Evolutionary conservation across 1,139 yeast genomes (phyloP).

Genomic region (Debaryomycetaceae sp.): DNA sequence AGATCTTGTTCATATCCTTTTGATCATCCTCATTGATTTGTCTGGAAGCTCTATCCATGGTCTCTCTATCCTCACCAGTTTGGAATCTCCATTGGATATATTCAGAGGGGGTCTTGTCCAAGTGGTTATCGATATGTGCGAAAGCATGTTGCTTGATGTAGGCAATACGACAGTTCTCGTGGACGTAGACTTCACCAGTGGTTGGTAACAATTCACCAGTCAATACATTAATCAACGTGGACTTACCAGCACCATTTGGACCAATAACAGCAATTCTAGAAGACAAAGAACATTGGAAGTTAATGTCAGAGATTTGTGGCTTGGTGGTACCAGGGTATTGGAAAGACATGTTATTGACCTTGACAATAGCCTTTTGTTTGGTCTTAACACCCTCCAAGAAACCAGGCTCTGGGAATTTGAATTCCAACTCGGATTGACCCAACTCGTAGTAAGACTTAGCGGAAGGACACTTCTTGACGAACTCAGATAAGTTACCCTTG

Average conservation of each 20-base stretch:
- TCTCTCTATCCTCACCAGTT: conserved; percentile 99
- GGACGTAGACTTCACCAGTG: conserved; percentile 96
- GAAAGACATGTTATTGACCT: conserved; percentile 95
- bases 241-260: conserved; percentile 99
- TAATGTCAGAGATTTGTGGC: conserved; percentile 87
- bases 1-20: conserved; percentile 98
- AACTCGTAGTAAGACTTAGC: conserved; percentile 98
- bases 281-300: conserved; percentile 98
- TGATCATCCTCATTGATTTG: conserved; percentile 96
- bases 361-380: conserved; percentile 98
- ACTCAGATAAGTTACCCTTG: conserved; percentile 99
- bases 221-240: conserved; percentile 95
- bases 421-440: conserved; percentile 95
- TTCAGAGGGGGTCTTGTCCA: conserved; percentile 99
- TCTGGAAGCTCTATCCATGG: conserved; percentile 99
- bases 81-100: conserved; percentile 99
- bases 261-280: conserved; percentile 99
- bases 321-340: conserved; percentile 98
- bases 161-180: conserved; percentile 99
- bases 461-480: conserved; percentile 97
- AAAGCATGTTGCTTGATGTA: conserved; percentile 99
- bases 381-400: conserved; percentile 99
- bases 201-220: conserved; percentile 99
- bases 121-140: conserved; percentile 97
- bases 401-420: conserved; percentile 99